These are phyloP conservation scores for Colletotrichum tofieldiae DNA, from an alignment of 2,329 filamentous ascomycete species.

Conservation along the genomic window DNA sequence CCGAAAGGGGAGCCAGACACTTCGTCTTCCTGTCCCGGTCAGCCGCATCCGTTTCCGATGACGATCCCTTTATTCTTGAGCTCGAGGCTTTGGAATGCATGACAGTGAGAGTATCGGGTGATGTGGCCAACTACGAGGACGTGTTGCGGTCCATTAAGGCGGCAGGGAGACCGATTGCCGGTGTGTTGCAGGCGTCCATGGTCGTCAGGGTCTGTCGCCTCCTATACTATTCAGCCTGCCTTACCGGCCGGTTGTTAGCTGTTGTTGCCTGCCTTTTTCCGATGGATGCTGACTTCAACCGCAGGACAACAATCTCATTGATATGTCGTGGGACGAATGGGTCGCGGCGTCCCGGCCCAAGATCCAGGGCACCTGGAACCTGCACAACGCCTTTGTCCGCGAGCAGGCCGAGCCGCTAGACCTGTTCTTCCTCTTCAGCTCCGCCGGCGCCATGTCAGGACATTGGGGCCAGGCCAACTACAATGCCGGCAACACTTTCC, in stretches of 20 bases:
- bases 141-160: slow-evolving; percentile 47
- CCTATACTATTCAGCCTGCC: slow-evolving; percentile 39
- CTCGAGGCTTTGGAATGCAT: slow-evolving; percentile 47
- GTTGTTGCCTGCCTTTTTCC: not conserved
- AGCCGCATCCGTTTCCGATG: slow-evolving; percentile 35
- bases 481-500: slow-evolving; percentile 57
- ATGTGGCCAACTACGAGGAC: slow-evolving; percentile 49
- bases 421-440: slow-evolving; percentile 56
- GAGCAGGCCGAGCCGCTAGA: slow-evolving; percentile 45
- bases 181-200: slow-evolving; percentile 59
- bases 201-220: slow-evolving; percentile 46
- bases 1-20: slow-evolving; percentile 48
- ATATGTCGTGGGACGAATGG: slow-evolving; percentile 57
- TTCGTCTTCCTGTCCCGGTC: slow-evolving; percentile 49
- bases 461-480: slow-evolving; percentile 57
- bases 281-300: not conserved
- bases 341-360: slow-evolving; percentile 55
- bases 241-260: not conserved
- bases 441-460: slow-evolving; percentile 52
- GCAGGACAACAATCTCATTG: slow-evolving; percentile 24
- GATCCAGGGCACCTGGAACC: slow-evolving; percentile 59
- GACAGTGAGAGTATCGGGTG: slow-evolving; percentile 50
- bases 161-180: slow-evolving; percentile 51
- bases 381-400: slow-evolving; percentile 50
- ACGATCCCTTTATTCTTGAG: slow-evolving; percentile 44